Conservation (phyloP, 2,329 filamentous ascomycete species). For the Diaporthe humulicola region DNA sequence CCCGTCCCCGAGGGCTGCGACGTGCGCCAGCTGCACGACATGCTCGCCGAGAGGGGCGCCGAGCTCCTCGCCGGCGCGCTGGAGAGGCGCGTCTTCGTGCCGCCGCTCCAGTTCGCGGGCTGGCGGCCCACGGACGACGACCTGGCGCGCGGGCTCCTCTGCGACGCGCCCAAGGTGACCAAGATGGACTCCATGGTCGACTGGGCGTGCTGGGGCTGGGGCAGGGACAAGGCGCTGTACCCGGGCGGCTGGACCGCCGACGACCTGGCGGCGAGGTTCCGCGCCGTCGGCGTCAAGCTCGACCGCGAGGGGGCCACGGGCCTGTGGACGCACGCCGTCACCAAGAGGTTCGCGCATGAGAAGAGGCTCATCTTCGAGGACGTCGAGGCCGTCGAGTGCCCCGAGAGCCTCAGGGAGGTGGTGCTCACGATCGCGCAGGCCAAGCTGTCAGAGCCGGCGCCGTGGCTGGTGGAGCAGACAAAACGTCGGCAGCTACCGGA, state of each 20-base stretch:
- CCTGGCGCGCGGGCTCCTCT: conserved; percentile 44
- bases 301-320: conserved; percentile 51
- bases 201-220: conserved; percentile 56
- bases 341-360: conserved; percentile 39
- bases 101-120: conserved; percentile 57
- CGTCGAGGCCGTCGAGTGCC: conserved; percentile 44
- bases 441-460: neutral
- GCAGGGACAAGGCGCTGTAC: conserved; percentile 5
- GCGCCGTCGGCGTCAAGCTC: conserved; percentile 60
- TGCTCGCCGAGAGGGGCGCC: conserved; percentile 75
- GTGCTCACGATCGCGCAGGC: conserved; percentile 16
- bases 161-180: conserved; percentile 80
- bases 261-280: conserved; percentile 67
- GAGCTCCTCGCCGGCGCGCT: conserved; percentile 78
- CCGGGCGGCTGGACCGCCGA: conserved; percentile 59
- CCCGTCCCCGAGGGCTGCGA: conserved; percentile 60
- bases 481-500: neutral
- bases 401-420: conserved; percentile 30
- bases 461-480: neutral
- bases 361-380: conserved; percentile 58
- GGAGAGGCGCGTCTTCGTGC: conserved; percentile 72
- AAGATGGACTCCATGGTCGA: conserved; percentile 73
- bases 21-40: conserved; percentile 60
- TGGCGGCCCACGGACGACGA: conserved; percentile 43
- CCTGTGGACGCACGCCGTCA: conserved; percentile 42